phyloP scores from a whole-genome alignment of 2,329 filamentous ascomycete genomes.

The Neonectria sp. region DNA sequence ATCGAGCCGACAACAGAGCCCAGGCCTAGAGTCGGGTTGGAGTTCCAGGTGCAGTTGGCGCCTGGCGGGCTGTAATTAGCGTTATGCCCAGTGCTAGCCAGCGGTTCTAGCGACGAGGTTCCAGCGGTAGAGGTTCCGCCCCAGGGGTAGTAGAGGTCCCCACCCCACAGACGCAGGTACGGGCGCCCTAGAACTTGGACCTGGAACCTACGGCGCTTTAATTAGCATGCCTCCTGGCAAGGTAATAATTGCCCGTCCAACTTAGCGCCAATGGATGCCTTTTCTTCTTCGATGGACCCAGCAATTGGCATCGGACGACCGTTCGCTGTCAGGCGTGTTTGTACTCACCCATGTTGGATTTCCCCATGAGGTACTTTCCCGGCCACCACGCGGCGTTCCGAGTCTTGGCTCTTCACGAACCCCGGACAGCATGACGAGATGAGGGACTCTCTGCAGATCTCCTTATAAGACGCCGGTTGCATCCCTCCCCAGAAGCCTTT shows the following conservation, averaged over 20 bases:
- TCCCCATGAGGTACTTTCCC: background rate
- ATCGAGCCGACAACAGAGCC: background rate
- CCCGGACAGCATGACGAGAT: background rate
- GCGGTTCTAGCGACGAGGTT: background rate
- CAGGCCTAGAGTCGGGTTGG: too few species aligned
- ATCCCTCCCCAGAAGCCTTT: background rate
- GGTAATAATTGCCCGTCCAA: background rate
- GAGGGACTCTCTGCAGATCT: background rate
- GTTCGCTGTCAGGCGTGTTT: background rate
- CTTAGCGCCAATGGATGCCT: background rate
- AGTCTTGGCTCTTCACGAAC: conserved; percentile 1
- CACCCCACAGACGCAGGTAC: background rate
- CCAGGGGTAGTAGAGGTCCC: background rate
- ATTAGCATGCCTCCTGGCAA: background rate
- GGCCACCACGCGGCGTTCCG: background rate
- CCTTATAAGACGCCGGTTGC: background rate
- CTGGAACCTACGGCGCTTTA: background rate
- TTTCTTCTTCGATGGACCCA: background rate
- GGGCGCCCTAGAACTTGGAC: background rate
- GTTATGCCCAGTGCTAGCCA: background rate
- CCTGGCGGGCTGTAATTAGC: background rate
- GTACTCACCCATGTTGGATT: background rate
- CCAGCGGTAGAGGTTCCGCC: background rate
- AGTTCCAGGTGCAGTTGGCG: too few species aligned
- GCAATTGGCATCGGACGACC: background rate